Base-by-base conservation (phyloP, 2,329 filamentous ascomycete species). In the Aspergillus tanneri region DNA sequence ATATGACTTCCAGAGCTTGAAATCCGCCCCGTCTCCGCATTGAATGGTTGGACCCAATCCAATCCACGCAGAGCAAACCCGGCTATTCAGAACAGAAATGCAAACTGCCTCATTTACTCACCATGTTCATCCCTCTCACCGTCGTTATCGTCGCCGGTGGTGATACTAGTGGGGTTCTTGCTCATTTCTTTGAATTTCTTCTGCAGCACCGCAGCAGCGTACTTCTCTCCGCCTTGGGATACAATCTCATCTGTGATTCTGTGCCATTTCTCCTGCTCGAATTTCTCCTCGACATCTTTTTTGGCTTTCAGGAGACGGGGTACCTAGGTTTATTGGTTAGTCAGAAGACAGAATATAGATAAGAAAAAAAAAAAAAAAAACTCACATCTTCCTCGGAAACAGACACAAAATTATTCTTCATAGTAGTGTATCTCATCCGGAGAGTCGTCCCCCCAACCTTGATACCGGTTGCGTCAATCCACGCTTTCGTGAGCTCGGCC, bases 171-270 rank as follows among this genome's bases (percentile, higher is more conserved):
- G n/a, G n/a, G n/a, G n/a, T 57, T 62, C 49, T 65, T 59, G 55
- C 61, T 64, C 28, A 72, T 42, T 53, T 72, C 68, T 62, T 71
- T 72, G 53, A 67, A 71, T 54, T 70, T 68, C 52, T 71, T 67
- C 59, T 68, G 63, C 19, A 74, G 49, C 6, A 63, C 59, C 14
- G 62, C 52, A 7, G 56, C 46, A 27, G 69, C 57, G 45, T 72
- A 73, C 21, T 58, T 59, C 11, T 54, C 55, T 1, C 69, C 69
- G 3, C 64, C 62, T 19, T 57, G 57, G 6, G 55, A 50, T 18
- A 58, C 58, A 44, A 74, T 59, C 6, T 56, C 50, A 10, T 66
- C 57, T 0, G 68, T 58, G 27, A 75, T 68, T 27, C 63, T 52
- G 7, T 53, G 49, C 72, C 72, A 75, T 47, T 73, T 73, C 30